Conservation (phyloP, 177 flowering plant genomes). For the Vitis hybrid region DNA sequence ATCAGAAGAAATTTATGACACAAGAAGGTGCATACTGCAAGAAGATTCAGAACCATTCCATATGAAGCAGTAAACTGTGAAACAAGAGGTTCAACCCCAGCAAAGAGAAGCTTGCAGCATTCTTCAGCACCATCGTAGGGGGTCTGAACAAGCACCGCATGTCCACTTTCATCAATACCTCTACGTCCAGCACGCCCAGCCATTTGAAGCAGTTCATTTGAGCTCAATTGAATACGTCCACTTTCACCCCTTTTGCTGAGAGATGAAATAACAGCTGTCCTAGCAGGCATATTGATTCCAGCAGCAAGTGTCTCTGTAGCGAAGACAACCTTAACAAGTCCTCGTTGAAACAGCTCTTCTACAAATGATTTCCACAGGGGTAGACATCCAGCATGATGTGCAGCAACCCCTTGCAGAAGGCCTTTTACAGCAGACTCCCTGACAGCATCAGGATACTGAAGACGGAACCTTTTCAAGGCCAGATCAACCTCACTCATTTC, state of each 20-base stretch:
- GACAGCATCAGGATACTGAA: slow-evolving; percentile 88
- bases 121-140: slow-evolving; percentile 95
- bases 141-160: slow-evolving; percentile 90
- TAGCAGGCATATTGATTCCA: slow-evolving; percentile 98
- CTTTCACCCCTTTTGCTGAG: slow-evolving; percentile 73
- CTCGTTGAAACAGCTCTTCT: slow-evolving; percentile 83
- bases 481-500: slow-evolving; percentile 81
- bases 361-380: slow-evolving; percentile 96
- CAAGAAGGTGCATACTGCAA: slow-evolving; percentile 50
- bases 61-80: slow-evolving; percentile 98
- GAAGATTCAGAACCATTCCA: slow-evolving; percentile 98
- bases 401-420: slow-evolving; percentile 83
- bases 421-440: slow-evolving; percentile 81
- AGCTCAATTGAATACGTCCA: slow-evolving; percentile 62
- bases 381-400: slow-evolving; percentile 97
- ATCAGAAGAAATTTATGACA: slow-evolving; percentile 8
- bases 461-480: slow-evolving; percentile 76
- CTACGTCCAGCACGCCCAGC: slow-evolving; percentile 99
- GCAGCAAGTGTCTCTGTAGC: slow-evolving; percentile 99
- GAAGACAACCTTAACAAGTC: slow-evolving; percentile 90
- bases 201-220: slow-evolving; percentile 95
- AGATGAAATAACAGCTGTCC: slow-evolving; percentile 88
- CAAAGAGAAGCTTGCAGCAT: slow-evolving; percentile 86
- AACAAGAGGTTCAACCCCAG: slow-evolving; percentile 88
- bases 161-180: slow-evolving; percentile 87